Percentiles rank a stretch among this genome's conserved stretches.
Evolutionary conservation across 805 yeast species (phyloP).

Genomic region (Candida nitratophila): DNA sequence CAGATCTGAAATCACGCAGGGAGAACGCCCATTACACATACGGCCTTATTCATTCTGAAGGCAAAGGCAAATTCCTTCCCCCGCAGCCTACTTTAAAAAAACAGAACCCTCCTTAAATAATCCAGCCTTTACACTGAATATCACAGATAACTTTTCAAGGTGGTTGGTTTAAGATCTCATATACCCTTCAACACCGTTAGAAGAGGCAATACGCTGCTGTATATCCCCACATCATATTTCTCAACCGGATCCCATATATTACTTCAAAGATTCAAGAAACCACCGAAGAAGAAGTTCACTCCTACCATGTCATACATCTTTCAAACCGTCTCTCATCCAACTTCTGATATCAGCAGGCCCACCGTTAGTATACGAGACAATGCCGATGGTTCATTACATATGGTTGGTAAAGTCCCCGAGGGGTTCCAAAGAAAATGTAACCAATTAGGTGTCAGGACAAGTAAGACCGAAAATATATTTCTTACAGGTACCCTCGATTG

Average conservation of each 20-base stretch:
- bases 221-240: no score
- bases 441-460: conserved; percentile 50
- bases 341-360: conserved; percentile 55
- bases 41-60: no score
- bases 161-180: not conserved
- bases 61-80: no score
- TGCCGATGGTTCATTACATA: conserved; percentile 45
- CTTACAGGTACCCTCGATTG: conserved; percentile 74
- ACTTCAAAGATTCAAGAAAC: no score
- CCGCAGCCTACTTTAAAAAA: no score
- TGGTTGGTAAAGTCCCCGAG: conserved; percentile 79
- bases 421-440: conserved; percentile 76
- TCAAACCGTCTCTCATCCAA: conserved; percentile 51
- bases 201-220: not conserved
- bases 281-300: not conserved
- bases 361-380: conserved; percentile 41
- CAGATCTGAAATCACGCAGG: no score
- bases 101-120: no score
- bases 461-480: conserved; percentile 58
- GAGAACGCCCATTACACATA: no score
- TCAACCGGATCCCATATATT: not conserved
- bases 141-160: not conserved
- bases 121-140: not conserved
- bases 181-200: not conserved
- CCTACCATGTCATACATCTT: conserved; percentile 36